Percentiles rank a stretch among this genome's conserved stretches.
Evolutionary conservation across 768 basidiomycete species (phyloP).

Genomic region (Termitomyces titanicus): DNA sequence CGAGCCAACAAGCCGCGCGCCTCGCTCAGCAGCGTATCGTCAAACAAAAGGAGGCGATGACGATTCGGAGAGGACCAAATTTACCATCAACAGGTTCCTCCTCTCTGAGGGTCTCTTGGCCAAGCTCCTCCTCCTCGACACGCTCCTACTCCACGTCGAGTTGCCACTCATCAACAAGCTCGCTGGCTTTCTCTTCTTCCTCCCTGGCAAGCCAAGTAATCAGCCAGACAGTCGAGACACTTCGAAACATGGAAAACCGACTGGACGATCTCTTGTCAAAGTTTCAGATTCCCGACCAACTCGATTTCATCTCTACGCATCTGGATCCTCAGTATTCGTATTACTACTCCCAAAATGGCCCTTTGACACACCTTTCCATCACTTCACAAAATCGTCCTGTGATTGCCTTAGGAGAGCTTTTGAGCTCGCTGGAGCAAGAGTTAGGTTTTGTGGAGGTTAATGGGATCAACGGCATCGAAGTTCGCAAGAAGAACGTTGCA

Average conservation of each 20-base stretch:
- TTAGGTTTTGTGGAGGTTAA: not conserved
- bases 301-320: not conserved
- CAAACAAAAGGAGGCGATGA: not conserved
- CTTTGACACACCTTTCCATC: not conserved
- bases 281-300: not conserved
- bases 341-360: not conserved
- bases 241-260: not conserved
- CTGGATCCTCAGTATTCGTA: not conserved
- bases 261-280: not conserved
- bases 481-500: not conserved
- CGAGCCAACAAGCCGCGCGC: constrained; percentile 2
- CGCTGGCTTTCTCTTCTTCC: not conserved
- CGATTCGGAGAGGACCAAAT: not conserved
- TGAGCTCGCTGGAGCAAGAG: not conserved
- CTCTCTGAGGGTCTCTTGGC: not conserved
- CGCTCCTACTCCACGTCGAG: not conserved
- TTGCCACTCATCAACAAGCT: not conserved
- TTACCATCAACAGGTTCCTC: not conserved
- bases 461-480: not conserved
- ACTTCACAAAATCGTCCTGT: not conserved
- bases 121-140: not conserved
- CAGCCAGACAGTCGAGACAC: not conserved
- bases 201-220: not conserved
- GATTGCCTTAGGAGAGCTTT: not conserved
- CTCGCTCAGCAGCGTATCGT: not conserved